phyloP scores from a whole-genome alignment of 495 filamentous ascomycete species.

The Cercophora sp. region DNA sequence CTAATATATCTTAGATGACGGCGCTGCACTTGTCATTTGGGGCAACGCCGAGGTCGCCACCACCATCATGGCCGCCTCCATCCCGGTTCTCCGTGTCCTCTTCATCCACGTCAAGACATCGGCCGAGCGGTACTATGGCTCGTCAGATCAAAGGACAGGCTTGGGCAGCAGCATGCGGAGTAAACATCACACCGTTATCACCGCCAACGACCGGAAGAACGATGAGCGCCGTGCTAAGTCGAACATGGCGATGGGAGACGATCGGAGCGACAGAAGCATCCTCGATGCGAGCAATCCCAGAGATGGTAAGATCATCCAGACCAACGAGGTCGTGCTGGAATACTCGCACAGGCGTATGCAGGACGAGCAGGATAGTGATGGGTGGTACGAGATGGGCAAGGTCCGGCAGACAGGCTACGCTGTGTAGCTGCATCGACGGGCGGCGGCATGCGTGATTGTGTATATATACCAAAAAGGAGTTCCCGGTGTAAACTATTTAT shows the following conservation, averaged over 20 bases:
- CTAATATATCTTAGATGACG: slow-evolving; percentile 6
- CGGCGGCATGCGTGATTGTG: too few species aligned
- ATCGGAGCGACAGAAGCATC: background rate
- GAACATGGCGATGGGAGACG: background rate
- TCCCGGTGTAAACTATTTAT: too few species aligned
- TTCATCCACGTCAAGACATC: slow-evolving; percentile 1
- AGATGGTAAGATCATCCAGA: background rate
- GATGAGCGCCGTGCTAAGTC: background rate
- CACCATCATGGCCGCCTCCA: slow-evolving; percentile 12
- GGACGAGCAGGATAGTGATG: background rate
- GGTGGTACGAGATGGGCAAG: background rate
- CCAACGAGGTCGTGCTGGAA: background rate
- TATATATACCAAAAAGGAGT: too few species aligned
- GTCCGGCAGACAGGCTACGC: too few species aligned
- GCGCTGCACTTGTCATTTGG: slow-evolving; percentile 8
- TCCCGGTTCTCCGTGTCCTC: slow-evolving; percentile 7
- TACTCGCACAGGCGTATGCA: background rate
- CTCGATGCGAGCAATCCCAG: background rate
- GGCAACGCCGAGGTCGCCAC: slow-evolving; percentile 10
- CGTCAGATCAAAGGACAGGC: background rate
- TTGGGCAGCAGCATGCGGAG: background rate
- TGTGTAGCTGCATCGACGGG: too few species aligned
- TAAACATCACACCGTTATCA: background rate
- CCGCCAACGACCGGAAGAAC: background rate
- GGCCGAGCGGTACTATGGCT: slow-evolving; percentile 3